phyloP scores from a whole-genome alignment of 257 asterid genomes.

The Nicotiana noctiflora region DNA sequence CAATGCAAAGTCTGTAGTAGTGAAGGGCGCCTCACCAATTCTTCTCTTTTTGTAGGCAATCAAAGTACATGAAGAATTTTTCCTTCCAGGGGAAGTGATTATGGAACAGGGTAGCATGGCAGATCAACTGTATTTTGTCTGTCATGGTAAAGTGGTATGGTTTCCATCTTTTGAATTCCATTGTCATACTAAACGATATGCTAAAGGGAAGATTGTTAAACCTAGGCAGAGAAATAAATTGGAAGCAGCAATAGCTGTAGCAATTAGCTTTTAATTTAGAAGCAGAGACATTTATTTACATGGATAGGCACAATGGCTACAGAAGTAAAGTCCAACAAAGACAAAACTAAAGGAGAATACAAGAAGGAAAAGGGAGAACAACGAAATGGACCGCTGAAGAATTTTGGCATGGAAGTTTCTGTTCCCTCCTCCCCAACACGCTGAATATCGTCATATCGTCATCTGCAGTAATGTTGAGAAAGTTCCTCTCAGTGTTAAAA shows the following conservation, averaged over 20 bases:
- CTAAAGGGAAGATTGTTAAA: neutral
- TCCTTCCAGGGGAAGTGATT: conserved; percentile 66
- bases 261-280: neutral
- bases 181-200: neutral
- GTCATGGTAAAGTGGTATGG: conserved; percentile 58
- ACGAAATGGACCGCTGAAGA: neutral
- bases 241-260: neutral
- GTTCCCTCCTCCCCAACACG: neutral
- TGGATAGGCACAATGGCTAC: too few relatives aligned
- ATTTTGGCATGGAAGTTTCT: neutral
- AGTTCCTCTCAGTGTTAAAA: neutral
- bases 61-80: conserved; percentile 53
- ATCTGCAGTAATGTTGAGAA: neutral
- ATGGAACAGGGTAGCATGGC: conserved; percentile 45
- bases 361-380: neutral
- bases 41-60: conserved; percentile 33
- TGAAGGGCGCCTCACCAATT: neutral
- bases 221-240: neutral
- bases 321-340: neutral
- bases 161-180: neutral
- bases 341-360: neutral
- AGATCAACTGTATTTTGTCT: conserved; percentile 56
- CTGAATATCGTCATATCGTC: neutral
- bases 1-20: neutral
- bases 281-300: neutral